phyloP scores from a whole-genome alignment of 1,284 basidiomycete species.

The Trichosporon faecale region DNA sequence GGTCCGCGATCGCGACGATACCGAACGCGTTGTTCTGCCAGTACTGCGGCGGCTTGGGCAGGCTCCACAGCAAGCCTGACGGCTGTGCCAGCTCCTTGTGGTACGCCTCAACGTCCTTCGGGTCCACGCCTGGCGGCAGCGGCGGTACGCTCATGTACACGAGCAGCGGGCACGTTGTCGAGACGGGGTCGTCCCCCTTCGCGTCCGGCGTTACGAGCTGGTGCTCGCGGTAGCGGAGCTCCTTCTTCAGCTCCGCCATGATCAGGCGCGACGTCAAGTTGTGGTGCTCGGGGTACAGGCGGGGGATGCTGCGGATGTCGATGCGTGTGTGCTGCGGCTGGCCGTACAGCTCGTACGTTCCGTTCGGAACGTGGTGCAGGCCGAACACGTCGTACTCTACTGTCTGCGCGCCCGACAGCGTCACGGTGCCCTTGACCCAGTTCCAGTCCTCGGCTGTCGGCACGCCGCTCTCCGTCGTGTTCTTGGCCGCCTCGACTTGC shows the following conservation, averaged over 20 bases:
- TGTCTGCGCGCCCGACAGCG: constrained; percentile 17
- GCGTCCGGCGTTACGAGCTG: constrained; percentile 35
- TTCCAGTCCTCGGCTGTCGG: constrained; percentile 28
- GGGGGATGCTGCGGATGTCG: constrained; percentile 63
- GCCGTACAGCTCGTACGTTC: constrained; percentile 71
- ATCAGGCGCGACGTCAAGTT: constrained; percentile 65
- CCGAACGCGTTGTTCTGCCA: constrained; percentile 54
- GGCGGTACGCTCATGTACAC: constrained; percentile 46
- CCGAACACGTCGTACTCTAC: constrained; percentile 55
- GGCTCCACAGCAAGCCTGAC: constrained; percentile 38
- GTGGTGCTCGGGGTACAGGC: constrained; percentile 50
- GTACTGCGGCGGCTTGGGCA: constrained; percentile 37
- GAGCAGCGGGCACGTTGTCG: constrained; percentile 42
- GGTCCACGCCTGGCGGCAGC: constrained; percentile 31
- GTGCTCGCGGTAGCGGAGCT: constrained; percentile 36
- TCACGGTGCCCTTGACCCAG: constrained; percentile 41
- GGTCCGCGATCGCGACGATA: constrained; percentile 67
- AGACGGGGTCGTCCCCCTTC: constrained; percentile 27
- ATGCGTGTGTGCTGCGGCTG: constrained; percentile 57
- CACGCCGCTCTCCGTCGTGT: not conserved
- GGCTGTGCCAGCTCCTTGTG: constrained; percentile 43
- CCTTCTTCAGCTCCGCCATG: constrained; percentile 60
- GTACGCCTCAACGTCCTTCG: constrained; percentile 37
- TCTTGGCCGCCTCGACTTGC: not conserved
- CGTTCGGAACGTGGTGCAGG: constrained; percentile 71